These are phyloP conservation scores for Metschnikowia continentalis DNA, from an alignment of 805 yeast species.

Conservation along the genomic window DNA sequence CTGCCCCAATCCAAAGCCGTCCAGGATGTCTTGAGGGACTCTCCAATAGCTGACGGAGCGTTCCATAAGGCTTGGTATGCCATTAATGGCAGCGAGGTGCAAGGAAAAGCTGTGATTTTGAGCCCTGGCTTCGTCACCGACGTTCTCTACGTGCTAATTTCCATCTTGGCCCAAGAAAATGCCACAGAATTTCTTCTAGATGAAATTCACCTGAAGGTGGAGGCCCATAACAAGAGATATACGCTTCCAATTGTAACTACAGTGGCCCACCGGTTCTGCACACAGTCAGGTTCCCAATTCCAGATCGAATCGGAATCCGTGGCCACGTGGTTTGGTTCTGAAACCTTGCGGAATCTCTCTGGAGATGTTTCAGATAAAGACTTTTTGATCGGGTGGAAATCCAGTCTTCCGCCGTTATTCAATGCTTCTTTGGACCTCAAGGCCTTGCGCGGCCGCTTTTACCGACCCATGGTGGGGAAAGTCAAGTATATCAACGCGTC, in stretches of 20 bases:
- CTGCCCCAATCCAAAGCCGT: conserved; percentile 17
- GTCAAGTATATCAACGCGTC: conserved; percentile 52
- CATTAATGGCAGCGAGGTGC: conserved; percentile 52
- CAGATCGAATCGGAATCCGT: conserved; percentile 41
- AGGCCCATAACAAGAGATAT: conserved; percentile 23
- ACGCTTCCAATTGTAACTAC: conserved; percentile 46
- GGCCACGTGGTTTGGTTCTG: conserved; percentile 61
- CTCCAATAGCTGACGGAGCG: conserved; percentile 55
- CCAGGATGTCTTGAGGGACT: conserved; percentile 33
- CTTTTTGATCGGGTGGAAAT: conserved; percentile 60
- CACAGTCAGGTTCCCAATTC: conserved; percentile 24
- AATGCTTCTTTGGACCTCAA: conserved; percentile 54
- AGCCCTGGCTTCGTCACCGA: conserved; percentile 23
- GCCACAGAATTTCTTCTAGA: conserved; percentile 13
- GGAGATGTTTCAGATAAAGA: conserved; percentile 36
- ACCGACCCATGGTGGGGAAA: conserved; percentile 39
- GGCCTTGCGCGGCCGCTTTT: conserved; percentile 53
- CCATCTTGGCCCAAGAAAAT: conserved; percentile 24
- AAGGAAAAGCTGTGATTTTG: conserved; percentile 39
- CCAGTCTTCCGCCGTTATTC: conserved; percentile 59
- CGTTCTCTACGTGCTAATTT: conserved; percentile 23
- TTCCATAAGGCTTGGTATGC: conserved; percentile 50
- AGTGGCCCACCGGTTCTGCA: conserved; percentile 34
- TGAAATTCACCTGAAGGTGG: conserved; percentile 18
- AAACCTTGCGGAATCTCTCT: conserved; percentile 33